Conservation (phyloP, 352 stramenopile species). For the Globisporangium uncinulatum region DNA sequence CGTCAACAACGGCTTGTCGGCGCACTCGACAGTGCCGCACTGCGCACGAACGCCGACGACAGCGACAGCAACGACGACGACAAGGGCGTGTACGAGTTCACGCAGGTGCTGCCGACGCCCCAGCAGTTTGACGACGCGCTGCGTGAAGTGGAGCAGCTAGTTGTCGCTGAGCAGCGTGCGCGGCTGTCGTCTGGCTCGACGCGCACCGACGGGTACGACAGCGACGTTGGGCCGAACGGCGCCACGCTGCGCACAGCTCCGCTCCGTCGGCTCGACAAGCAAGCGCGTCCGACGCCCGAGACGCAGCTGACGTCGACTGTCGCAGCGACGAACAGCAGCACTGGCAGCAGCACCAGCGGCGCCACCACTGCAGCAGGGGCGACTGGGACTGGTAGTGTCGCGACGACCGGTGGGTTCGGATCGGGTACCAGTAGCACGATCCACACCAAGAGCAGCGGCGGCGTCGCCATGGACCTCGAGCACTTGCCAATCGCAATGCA, state of each 20-base stretch:
- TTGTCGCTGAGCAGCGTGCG: slow-evolving; percentile 77
- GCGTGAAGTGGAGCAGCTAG: slow-evolving; percentile 71
- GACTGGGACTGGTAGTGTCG: neutral
- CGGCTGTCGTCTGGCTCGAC: slow-evolving; percentile 81
- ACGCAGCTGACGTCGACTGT: slow-evolving; percentile 8
- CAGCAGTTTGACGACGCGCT: slow-evolving; percentile 78
- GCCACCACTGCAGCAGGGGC: neutral
- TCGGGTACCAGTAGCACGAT: neutral
- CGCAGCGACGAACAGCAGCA: slow-evolving; percentile 10
- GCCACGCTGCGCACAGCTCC: slow-evolving; percentile 12
- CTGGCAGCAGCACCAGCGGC: slow-evolving; percentile 5
- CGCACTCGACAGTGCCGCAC: slow-evolving; percentile 14
- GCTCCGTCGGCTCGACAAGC: slow-evolving; percentile 40
- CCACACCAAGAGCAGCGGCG: slow-evolving; percentile 17
- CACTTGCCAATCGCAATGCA: slow-evolving; percentile 85
- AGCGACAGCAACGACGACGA: slow-evolving; percentile 14
- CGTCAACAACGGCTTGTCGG: slow-evolving; percentile 22
- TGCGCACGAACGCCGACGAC: neutral
- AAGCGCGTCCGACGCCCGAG: slow-evolving; percentile 35
- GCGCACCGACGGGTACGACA: slow-evolving; percentile 80
- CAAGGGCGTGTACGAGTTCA: slow-evolving; percentile 80
- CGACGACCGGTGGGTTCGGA: slow-evolving; percentile 7
- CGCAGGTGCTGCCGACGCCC: slow-evolving; percentile 60
- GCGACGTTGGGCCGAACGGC: slow-evolving; percentile 27
- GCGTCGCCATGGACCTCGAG: slow-evolving; percentile 69